Evolutionary conservation across 2,329 filamentous ascomycete genomes (phyloP), one percentile per base, ranked within the genome.

Genomic region (Ophiostoma quercus): DNA sequence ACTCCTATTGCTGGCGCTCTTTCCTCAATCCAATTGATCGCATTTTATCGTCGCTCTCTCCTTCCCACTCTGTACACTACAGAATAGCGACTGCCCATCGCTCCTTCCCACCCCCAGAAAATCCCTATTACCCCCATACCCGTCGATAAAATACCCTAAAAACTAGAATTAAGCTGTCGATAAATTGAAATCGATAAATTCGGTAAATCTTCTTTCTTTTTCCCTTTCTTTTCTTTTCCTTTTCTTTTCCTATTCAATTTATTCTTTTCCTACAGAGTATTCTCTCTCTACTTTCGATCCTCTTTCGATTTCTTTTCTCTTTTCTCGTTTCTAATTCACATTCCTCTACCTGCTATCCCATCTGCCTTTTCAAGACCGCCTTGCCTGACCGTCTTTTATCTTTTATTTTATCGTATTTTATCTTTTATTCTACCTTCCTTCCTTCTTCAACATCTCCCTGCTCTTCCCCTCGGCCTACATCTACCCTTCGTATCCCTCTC

Each of bases 81-180:
- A 34, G 25, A 29, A 34, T 34, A 34, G 34, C n/a, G 25, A 57
- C 25, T 57, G 16, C 25, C 25, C 11, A 62, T 32, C 34, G 12
- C 57, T 29, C 60, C 60, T 63, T 63, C 34, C 32, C 34, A 65
- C 62, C 62, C 62, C 62, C 62, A 65, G 34, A 65, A 65, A 41
- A 65, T 65, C 62, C 62, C 34, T 39, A 65, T 12, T 39, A 62
- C 57, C 57, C 57, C 57, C 57, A 62, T 62, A 14, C 9, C 25
- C 25, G 25, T 29, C 25, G 25, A 29, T 29, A 29, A 29, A 29
- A 29, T 29, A 29, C 25, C 25, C 25, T 29, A 29, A 29, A 29
- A 29, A 29, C 25, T 29, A 29, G 25, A 29, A 29, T 29, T 29
- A 29, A 29, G 25, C 25, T 29, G 25, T 29, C 25, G 25, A 29